These are phyloP conservation scores for Zygoascus biomembranicola DNA, from an alignment of 805 yeast genomes.

Conservation along the genomic window DNA sequence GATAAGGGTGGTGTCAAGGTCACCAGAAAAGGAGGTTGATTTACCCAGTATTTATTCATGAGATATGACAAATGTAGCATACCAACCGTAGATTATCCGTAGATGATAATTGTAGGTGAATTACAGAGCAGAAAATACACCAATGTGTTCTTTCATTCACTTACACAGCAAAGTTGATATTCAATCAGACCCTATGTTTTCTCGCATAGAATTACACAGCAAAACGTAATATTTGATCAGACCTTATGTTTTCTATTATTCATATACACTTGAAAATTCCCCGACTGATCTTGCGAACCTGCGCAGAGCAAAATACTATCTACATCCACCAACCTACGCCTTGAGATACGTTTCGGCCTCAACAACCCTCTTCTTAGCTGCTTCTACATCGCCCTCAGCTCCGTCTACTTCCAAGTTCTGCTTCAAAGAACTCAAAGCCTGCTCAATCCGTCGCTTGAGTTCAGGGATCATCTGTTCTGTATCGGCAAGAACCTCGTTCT, in stretches of 20 bases:
- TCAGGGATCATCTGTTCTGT: conserved; percentile 46
- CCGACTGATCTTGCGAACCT: neutral
- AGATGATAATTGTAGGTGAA: too few relatives aligned
- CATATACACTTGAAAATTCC: too few relatives aligned
- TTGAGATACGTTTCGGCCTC: conserved; percentile 16
- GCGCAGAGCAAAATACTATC: neutral
- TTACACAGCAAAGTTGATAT: too few relatives aligned
- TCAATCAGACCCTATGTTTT: too few relatives aligned
- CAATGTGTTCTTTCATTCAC: too few relatives aligned
- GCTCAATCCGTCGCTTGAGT: conserved; percentile 35
- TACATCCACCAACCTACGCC: conserved; percentile 2
- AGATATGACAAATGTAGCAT: neutral
- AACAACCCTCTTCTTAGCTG: conserved; percentile 20
- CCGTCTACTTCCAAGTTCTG: conserved; percentile 28
- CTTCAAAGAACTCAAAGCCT: conserved; percentile 33
- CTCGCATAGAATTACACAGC: too few relatives aligned
- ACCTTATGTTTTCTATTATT: too few relatives aligned
- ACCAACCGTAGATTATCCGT: too few relatives aligned
- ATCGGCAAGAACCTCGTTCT: conserved; percentile 42
- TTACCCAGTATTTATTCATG: neutral
- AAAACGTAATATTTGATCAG: too few relatives aligned
- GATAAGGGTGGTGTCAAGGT: conserved; percentile 21
- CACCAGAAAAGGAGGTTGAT: neutral
- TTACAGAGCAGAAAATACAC: too few relatives aligned
- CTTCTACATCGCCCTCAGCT: conserved; percentile 17